A percentile compares a stretch with the other conserved stretches of the same genome.
phyloP scores from a whole-genome alignment of 192 early-diverging fungal species.

The Gonapodya sp. region DNA sequence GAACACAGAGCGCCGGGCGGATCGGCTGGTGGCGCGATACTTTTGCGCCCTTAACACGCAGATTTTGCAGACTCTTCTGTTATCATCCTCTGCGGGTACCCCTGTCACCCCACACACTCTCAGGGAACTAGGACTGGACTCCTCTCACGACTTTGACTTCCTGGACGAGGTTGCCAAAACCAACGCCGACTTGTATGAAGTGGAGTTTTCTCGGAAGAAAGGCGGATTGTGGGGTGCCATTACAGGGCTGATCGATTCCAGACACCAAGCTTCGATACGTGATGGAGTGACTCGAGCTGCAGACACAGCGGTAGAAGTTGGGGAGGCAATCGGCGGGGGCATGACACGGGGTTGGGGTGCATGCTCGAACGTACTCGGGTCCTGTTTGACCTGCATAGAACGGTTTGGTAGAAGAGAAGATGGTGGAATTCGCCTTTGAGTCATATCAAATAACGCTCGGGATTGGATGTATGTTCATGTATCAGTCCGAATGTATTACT shows the following conservation, averaged over 20 bases:
- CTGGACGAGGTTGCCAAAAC: neutral
- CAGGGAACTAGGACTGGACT: neutral
- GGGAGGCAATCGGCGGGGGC: neutral
- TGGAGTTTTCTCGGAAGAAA: neutral
- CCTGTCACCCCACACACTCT: neutral
- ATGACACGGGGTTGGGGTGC: neutral
- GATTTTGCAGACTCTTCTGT: neutral
- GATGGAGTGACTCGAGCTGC: neutral
- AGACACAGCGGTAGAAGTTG: neutral
- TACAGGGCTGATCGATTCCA: neutral
- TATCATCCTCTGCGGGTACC: neutral
- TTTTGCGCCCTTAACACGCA: neutral
- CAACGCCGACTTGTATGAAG: neutral
- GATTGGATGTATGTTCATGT: neutral
- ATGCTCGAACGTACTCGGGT: neutral
- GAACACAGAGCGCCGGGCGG: neutral
- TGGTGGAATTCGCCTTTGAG: neutral
- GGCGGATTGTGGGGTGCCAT: neutral
- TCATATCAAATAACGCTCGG: neutral
- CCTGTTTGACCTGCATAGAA: neutral
- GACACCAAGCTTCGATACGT: neutral
- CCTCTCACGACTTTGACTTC: neutral
- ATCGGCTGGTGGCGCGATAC: neutral
- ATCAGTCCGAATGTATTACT: neutral
- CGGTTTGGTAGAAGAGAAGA: neutral